phyloP scores from a whole-genome alignment of 495 filamentous ascomycete genomes.

The Baudoinia panamericana region DNA sequence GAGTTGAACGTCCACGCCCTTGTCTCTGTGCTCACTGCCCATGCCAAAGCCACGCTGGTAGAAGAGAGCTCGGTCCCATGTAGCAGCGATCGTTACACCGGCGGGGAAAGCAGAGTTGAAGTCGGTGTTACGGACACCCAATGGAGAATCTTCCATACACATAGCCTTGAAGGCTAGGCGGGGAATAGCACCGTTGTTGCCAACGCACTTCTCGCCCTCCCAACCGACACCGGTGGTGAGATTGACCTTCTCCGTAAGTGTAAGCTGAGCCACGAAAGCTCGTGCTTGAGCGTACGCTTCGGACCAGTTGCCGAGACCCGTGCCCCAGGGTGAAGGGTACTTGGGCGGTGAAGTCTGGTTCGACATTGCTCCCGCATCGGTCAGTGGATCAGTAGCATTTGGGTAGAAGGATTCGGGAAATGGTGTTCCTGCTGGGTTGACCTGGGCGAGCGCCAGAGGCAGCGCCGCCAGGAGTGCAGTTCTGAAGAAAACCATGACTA shows the following conservation, averaged over 20 bases:
- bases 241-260: slow-evolving; percentile 83
- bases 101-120: slow-evolving; percentile 31
- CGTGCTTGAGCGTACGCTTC: slow-evolving; percentile 65
- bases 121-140: slow-evolving; percentile 56
- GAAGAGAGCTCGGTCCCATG: slow-evolving; percentile 29
- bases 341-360: slow-evolving; percentile 41
- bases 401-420: slow-evolving; percentile 20
- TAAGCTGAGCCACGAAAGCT: slow-evolving; percentile 69
- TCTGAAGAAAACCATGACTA: slow-evolving; percentile 6
- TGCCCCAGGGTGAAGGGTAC: slow-evolving; percentile 80
- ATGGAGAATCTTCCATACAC: slow-evolving; percentile 82
- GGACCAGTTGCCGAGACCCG: slow-evolving; percentile 58
- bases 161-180: slow-evolving; percentile 68
- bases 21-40: slow-evolving; percentile 28
- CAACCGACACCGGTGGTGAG: slow-evolving; percentile 80
- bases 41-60: slow-evolving; percentile 31
- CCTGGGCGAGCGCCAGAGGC: slow-evolving; percentile 11
- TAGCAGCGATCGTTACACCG: slow-evolving; percentile 30
- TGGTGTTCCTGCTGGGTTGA: slow-evolving; percentile 4
- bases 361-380: slow-evolving; percentile 17
- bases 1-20: slow-evolving; percentile 60
- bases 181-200: slow-evolving; percentile 55
- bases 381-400: slow-evolving; percentile 17
- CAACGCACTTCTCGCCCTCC: slow-evolving; percentile 66
- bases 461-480: slow-evolving; percentile 7